Conservation (phyloP, 2,329 filamentous ascomycete species). For the Akanthomyces lecanii region DNA sequence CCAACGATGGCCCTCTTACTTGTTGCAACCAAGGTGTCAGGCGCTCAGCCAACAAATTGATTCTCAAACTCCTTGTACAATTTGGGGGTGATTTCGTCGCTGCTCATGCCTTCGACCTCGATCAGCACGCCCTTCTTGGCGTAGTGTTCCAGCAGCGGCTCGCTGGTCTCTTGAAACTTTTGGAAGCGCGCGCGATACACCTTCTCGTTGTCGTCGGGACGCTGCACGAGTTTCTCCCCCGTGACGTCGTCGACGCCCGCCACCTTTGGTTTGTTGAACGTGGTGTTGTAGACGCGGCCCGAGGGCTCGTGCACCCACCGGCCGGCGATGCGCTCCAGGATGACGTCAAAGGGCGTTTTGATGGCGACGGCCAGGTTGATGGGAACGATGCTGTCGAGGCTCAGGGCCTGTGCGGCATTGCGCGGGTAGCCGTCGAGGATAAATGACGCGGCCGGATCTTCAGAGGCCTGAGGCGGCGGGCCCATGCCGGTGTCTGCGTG, state of each 20-base stretch:
- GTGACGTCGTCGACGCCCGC: constrained; percentile 84
- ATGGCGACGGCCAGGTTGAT: constrained; percentile 91
- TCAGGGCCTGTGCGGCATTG: constrained; percentile 72
- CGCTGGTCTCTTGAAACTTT: constrained; percentile 84
- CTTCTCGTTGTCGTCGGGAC: constrained; percentile 80
- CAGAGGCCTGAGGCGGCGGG: constrained; percentile 45
- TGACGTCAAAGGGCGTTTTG: constrained; percentile 78
- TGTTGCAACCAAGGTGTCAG: neutral
- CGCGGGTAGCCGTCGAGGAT: constrained; percentile 95
- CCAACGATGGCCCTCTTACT: neutral
- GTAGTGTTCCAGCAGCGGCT: constrained; percentile 84
- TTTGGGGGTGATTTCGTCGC: constrained; percentile 93
- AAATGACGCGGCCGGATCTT: constrained; percentile 78
- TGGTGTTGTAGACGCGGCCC: constrained; percentile 90
- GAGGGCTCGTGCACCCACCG: constrained; percentile 92
- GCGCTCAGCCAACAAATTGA: constrained; percentile 51
- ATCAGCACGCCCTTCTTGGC: constrained; percentile 76
- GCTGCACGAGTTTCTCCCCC: constrained; percentile 76
- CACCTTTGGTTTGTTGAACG: constrained; percentile 81
- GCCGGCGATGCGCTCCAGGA: constrained; percentile 83
- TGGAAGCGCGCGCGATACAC: constrained; percentile 76
- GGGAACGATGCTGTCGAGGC: constrained; percentile 77
- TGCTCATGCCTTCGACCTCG: constrained; percentile 83
- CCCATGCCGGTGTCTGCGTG: constrained; percentile 32
- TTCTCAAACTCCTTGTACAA: constrained; percentile 77